Conservation (phyloP, 306 rosid species). For the Acmispon strigosus region DNA sequence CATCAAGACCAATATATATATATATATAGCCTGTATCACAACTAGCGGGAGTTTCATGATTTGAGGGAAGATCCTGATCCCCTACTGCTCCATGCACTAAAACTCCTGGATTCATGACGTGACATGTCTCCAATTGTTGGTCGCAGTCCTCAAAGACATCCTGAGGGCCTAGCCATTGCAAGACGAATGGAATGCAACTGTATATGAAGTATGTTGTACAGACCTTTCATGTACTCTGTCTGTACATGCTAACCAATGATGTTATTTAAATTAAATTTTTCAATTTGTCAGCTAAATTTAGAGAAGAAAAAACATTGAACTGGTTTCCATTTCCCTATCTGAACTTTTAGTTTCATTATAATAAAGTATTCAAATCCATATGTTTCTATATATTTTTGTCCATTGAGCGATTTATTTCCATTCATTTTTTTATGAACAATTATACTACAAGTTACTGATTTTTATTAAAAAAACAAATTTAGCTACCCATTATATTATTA, state of each 20-base stretch:
- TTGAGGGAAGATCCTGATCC: not conserved
- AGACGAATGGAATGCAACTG: not conserved
- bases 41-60: not conserved
- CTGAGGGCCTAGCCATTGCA: not conserved
- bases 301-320: not conserved
- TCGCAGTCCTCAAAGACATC: not conserved
- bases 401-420: not conserved
- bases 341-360: not conserved
- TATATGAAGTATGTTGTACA: not conserved
- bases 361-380: not conserved
- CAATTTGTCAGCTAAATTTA: not conserved
- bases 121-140: not conserved
- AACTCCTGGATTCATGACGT: not conserved
- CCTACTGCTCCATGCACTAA: not conserved
- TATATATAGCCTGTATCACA: not conserved
- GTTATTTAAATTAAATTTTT: not conserved
- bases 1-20: not conserved
- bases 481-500: not conserved
- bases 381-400: not conserved
- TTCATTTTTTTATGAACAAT: not conserved
- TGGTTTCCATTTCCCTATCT: not conserved
- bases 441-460: not conserved
- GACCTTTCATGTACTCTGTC: not conserved
- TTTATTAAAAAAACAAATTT: not conserved
- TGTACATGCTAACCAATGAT: too few relatives aligned